These are phyloP conservation scores for Laetiporus sulphureus DNA, from an alignment of 1,284 basidiomycete species.

Conservation along the genomic window DNA sequence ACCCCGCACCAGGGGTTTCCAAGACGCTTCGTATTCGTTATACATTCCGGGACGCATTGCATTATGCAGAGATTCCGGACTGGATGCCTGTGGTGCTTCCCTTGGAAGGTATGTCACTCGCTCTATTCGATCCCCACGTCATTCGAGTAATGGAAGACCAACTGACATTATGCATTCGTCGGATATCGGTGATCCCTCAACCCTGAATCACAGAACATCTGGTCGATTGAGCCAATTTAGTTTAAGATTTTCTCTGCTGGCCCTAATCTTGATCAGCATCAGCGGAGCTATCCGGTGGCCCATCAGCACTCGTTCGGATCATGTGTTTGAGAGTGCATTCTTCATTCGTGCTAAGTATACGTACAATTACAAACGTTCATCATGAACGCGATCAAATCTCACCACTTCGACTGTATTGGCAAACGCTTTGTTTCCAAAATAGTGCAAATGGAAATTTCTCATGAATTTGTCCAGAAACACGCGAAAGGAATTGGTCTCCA, in stretches of 20 bases:
- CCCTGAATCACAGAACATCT: conserved; percentile 4
- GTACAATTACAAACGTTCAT: too few relatives aligned
- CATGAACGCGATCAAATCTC: too few relatives aligned
- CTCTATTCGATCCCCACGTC: conserved; percentile 3
- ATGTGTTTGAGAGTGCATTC: too few relatives aligned
- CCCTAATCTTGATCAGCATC: too few relatives aligned
- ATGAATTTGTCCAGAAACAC: too few relatives aligned
- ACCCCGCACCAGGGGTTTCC: conserved; percentile 60
- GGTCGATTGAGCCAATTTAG: conserved; percentile 5
- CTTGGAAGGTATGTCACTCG: conserved; percentile 51
- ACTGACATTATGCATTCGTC: conserved; percentile 8
- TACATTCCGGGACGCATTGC: conserved; percentile 65
- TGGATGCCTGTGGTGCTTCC: conserved; percentile 67
- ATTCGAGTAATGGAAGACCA: conserved; percentile 1
- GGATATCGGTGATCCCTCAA: conserved; percentile 3
- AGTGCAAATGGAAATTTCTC: too few relatives aligned
- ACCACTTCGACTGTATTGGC: too few relatives aligned
- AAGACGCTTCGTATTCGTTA: conserved; percentile 74
- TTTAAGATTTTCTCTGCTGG: background rate
- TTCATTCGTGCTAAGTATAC: too few relatives aligned
- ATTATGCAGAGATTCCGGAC: conserved; percentile 77
- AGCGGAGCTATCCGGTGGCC: background rate
- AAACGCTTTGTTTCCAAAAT: too few relatives aligned
- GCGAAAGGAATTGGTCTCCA: too few relatives aligned
- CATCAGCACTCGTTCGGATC: too few relatives aligned